Conservation (phyloP, 768 basidiomycete species). For the Glaciozyma martinii region DNA sequence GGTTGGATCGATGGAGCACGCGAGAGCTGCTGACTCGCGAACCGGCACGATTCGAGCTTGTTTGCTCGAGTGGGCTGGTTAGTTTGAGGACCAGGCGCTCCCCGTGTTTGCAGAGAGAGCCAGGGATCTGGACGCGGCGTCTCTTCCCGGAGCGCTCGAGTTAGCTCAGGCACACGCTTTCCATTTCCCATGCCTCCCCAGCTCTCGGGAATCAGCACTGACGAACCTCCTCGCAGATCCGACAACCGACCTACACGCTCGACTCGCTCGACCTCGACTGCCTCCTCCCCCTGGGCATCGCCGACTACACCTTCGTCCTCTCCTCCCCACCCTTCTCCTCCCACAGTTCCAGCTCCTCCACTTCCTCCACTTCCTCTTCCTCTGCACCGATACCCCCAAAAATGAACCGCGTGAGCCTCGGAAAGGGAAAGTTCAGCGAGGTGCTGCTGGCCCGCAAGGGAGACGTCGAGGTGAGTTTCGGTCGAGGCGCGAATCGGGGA, state of each 20-base stretch:
- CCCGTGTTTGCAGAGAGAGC: no score
- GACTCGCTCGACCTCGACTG: slow-evolving; percentile 37
- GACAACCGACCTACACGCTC: slow-evolving; percentile 7
- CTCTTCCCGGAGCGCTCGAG: no score
- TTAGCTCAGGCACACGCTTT: no score
- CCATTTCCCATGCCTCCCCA: not conserved
- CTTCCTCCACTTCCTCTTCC: not conserved
- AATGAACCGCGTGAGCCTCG: slow-evolving; percentile 30
- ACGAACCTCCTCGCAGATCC: slow-evolving; percentile 6
- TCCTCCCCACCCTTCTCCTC: not conserved
- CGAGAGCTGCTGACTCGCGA: no score
- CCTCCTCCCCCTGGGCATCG: slow-evolving; percentile 39
- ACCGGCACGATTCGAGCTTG: no score
- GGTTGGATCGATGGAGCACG: no score
- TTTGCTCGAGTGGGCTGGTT: no score
- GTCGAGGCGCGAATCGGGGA: not conserved
- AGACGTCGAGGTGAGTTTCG: slow-evolving; percentile 36
- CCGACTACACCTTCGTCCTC: slow-evolving; percentile 39
- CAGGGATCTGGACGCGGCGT: no score
- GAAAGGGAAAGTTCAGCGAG: slow-evolving; percentile 43
- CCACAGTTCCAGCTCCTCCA: not conserved
- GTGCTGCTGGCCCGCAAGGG: slow-evolving; percentile 41
- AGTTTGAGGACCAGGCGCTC: no score
- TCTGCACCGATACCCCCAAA: not conserved
- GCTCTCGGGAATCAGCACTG: not conserved